A percentile compares a stretch with the other conserved stretches of the same genome.
phyloP scores from a whole-genome alignment of 257 asterid genomes.

The Cynanchum wilfordii region DNA sequence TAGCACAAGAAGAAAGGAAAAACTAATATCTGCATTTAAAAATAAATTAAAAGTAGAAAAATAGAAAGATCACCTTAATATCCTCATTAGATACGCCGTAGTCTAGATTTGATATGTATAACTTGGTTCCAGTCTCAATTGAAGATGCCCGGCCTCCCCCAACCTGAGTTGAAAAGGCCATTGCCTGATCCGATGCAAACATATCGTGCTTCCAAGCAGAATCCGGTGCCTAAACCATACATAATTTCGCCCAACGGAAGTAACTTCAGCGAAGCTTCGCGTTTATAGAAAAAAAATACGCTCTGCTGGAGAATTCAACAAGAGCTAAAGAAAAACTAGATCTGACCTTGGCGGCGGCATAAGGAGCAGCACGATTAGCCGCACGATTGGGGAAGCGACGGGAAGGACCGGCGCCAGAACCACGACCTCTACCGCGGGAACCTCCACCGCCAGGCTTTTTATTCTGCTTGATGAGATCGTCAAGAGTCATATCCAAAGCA shows the following conservation, averaged over 20 bases:
- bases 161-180: constrained; percentile 21
- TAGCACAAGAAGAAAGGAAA: not conserved
- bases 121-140: constrained; percentile 93
- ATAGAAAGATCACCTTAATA: constrained; percentile 49
- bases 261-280: not conserved
- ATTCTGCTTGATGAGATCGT: constrained; percentile 90
- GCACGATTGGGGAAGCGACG: constrained; percentile 66
- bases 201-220: constrained; percentile 77
- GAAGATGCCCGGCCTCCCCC: constrained; percentile 53
- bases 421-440: constrained; percentile 52
- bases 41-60: not conserved
- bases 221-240: constrained; percentile 71
- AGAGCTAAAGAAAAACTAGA: constrained; percentile 19
- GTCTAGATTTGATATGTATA: constrained; percentile 88
- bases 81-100: constrained; percentile 90
- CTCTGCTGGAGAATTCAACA: not conserved
- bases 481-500: constrained; percentile 76
- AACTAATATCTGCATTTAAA: not conserved
- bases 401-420: constrained; percentile 66
- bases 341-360: constrained; percentile 65
- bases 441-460: constrained; percentile 50
- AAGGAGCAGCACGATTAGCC: constrained; percentile 64
- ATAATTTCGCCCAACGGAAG: constrained; percentile 8
- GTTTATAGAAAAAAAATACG: not conserved
- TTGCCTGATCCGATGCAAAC: constrained; percentile 41